Conservation (phyloP, 2,329 filamentous ascomycete genomes). For the Colletotrichum siamense region DNA sequence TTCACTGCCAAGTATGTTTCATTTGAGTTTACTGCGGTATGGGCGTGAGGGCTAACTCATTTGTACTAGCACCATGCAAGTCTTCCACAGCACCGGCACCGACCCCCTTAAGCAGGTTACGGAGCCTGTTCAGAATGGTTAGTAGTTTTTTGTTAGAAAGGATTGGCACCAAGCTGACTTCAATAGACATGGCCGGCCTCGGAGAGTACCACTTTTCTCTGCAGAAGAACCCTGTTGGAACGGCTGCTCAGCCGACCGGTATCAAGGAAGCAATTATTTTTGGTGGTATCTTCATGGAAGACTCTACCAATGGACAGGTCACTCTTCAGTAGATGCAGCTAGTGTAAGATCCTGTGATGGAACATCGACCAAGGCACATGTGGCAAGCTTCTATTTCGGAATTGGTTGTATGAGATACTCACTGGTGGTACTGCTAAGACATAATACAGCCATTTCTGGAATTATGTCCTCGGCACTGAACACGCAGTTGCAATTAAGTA, state of each 20-base stretch:
- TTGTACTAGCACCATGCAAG: constrained; percentile 32
- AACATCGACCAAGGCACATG: background rate
- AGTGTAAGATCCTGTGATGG: background rate
- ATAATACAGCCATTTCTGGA: background rate
- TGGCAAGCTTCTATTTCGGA: background rate
- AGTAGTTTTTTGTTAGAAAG: constrained; percentile 13
- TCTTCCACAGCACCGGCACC: constrained; percentile 48
- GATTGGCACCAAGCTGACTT: background rate
- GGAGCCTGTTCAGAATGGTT: constrained; percentile 38
- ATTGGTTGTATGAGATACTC: background rate
- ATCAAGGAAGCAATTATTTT: constrained; percentile 37
- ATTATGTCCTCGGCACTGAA: background rate
- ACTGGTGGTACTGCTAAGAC: background rate
- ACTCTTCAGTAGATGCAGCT: constrained; percentile 14
- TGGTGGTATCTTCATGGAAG: constrained; percentile 39
- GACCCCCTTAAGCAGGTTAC: constrained; percentile 40
- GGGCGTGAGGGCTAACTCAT: background rate
- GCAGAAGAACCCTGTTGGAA: constrained; percentile 42
- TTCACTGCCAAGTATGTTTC: constrained; percentile 4
- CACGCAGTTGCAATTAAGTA: background rate
- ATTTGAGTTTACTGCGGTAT: constrained; percentile 18
- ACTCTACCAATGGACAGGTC: constrained; percentile 23
- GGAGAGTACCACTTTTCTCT: constrained; percentile 52
- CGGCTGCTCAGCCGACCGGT: constrained; percentile 34
- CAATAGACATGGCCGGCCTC: constrained; percentile 32